Evolutionary conservation across 306 rosid species (phyloP), one percentile per base, ranked within the genome.

Genomic region (Casuarina cunninghamiana): DNA sequence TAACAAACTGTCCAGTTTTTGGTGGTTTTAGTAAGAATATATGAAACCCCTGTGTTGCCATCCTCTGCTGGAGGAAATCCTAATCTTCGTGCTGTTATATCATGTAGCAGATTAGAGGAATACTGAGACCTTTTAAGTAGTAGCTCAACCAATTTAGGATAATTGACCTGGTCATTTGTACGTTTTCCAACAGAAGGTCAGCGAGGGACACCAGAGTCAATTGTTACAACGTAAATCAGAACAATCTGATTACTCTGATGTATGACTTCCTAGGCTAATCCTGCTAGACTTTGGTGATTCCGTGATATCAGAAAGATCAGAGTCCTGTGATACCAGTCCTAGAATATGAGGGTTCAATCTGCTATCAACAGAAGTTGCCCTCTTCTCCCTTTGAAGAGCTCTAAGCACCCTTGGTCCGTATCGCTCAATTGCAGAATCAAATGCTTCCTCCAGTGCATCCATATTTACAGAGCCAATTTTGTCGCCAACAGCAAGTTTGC

Each of bases 121-220:
- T 82, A 95, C 73, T 87, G 97, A 71, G 91, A 86, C 86, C 93
- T 89, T 69, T 93, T 87, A 71, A 89, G 88, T 10, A 95, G 80
- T 80, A 95, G 84, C 87, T 95, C 99, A 77, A 91, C 93, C 90
- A 95, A 81, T 84, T 85, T 95, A 37, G 99, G 99, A 80, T 93
- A 95, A 83, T 77, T 87, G 39, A 84, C 97, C 55, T 93, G 99
- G 84, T 95, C 99, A 81, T 91, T 85, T 84, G 94, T 83, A 57
- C 97, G 99, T 82, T 93, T 95, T 77, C 97, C 99, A 32, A 91
- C 96, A 53, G 99, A 97, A 45, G 99, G 99, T 13, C 97, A 84
- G 73, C 97, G 99, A 77, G 99, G 99, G 82, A 95, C 99, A 57
- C 93, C 90, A 5, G 97, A 94, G 74, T 93, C 99, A 81, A 95